Evolutionary conservation across 306 rosid species (phyloP).

Genomic region (Datisca glomerata): DNA sequence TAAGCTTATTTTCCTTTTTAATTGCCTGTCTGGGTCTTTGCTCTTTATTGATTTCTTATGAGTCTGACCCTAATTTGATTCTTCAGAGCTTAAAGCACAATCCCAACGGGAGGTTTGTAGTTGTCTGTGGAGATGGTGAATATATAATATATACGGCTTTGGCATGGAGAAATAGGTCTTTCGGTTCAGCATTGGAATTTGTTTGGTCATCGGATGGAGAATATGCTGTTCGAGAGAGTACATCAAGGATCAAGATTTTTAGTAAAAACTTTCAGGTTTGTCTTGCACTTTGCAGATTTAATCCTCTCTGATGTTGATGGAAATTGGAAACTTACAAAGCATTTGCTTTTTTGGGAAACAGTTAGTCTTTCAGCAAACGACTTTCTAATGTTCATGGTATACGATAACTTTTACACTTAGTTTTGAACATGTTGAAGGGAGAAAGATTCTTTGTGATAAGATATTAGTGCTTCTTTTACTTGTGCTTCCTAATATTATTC

Average conservation of each 20-base stretch:
- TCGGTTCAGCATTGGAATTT: slow-evolving; percentile 92
- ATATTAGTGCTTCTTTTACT: too few species aligned
- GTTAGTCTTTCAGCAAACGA: too few species aligned
- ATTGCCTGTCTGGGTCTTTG: neutral
- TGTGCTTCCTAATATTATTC: too few species aligned
- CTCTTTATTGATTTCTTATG: slow-evolving; percentile 12
- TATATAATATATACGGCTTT: slow-evolving; percentile 90
- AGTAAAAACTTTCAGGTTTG: slow-evolving; percentile 87
- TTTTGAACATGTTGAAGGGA: neutral
- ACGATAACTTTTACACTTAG: too few species aligned
- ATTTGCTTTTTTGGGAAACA: too few species aligned
- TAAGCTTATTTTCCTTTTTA: neutral
- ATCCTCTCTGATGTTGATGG: too few species aligned
- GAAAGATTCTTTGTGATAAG: too few species aligned
- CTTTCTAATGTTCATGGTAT: too few species aligned
- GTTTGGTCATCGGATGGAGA: slow-evolving; percentile 97
- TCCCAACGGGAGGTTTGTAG: slow-evolving; percentile 96
- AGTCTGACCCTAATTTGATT: slow-evolving; percentile 9
- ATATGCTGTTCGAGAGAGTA: slow-evolving; percentile 87
- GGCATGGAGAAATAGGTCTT: slow-evolving; percentile 99
- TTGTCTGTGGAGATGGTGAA: slow-evolving; percentile 98
- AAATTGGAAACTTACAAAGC: too few species aligned
- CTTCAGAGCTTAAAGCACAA: slow-evolving; percentile 92
- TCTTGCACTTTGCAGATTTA: neutral
- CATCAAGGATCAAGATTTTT: slow-evolving; percentile 75